Evolutionary conservation across 1,284 basidiomycete species (phyloP).

Genomic region (Grifola frondosa): DNA sequence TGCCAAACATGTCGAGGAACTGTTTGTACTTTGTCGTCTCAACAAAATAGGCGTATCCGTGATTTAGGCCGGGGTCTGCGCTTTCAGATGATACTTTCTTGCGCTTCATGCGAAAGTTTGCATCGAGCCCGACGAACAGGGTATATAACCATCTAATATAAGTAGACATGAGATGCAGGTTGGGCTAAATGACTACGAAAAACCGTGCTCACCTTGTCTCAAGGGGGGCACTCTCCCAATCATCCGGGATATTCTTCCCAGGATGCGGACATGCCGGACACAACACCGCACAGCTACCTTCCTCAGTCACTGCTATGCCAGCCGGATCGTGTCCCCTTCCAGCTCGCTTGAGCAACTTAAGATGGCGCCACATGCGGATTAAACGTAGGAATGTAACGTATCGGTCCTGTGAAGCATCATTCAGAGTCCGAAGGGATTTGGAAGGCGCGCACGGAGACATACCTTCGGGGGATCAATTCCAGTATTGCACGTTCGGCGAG

Average conservation of each 20-base stretch:
- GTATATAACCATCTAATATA: slow-evolving; percentile 19
- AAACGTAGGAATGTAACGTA: slow-evolving; percentile 7
- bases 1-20: slow-evolving; percentile 10
- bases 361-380: slow-evolving; percentile 14
- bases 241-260: slow-evolving; percentile 31
- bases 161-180: too few species aligned
- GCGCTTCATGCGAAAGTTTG: slow-evolving; percentile 30
- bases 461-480: background rate
- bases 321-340: slow-evolving; percentile 18
- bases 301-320: slow-evolving; percentile 12
- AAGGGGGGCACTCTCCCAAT: slow-evolving; percentile 20
- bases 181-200: background rate
- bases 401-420: slow-evolving; percentile 8
- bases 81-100: slow-evolving; percentile 14
- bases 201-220: slow-evolving; percentile 7
- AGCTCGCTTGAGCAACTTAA: slow-evolving; percentile 25
- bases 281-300: slow-evolving; percentile 29
- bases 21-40: slow-evolving; percentile 15
- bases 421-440: too few species aligned
- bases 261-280: slow-evolving; percentile 39
- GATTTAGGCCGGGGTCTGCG: slow-evolving; percentile 21
- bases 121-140: slow-evolving; percentile 24
- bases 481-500: slow-evolving; percentile 12
- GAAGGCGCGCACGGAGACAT: too few species aligned
- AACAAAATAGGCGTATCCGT: slow-evolving; percentile 28